Evolutionary conservation across 2,329 filamentous ascomycete species (phyloP).

Genomic region (Cryphonectria naterciae): DNA sequence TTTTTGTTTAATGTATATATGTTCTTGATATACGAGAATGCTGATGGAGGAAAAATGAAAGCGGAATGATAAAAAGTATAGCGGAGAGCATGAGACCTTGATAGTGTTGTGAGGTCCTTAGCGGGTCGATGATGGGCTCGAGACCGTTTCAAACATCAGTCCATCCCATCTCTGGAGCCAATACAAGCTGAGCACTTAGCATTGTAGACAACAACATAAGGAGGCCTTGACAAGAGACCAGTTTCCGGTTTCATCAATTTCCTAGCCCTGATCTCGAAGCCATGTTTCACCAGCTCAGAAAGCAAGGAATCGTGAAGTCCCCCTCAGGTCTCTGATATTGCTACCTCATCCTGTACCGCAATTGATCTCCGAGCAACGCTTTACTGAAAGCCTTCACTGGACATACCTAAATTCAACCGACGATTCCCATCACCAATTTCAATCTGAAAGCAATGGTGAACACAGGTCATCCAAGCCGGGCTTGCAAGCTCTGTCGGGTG

Average conservation of each 20-base stretch:
- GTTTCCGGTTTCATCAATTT: neutral
- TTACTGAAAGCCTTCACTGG: neutral
- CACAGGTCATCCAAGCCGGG: constrained; percentile 35
- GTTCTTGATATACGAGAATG: neutral
- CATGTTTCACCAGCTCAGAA: neutral
- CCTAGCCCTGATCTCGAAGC: neutral
- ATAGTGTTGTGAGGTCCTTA: neutral
- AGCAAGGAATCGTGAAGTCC: neutral
- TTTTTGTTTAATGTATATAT: too few relatives aligned
- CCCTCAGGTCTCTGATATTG: neutral
- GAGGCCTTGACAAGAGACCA: neutral
- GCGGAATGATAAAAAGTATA: neutral
- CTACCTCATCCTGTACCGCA: neutral
- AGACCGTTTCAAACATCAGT: constrained; percentile 8
- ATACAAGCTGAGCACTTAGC: neutral
- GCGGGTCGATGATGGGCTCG: neutral
- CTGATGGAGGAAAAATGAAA: neutral
- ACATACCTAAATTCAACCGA: neutral
- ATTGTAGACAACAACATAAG: neutral
- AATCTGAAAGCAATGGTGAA: constrained; percentile 32
- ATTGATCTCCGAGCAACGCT: neutral
- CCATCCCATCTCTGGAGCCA: neutral
- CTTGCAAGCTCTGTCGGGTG: constrained; percentile 34
- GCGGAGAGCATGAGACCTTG: neutral
- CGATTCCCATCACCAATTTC: too few relatives aligned